phyloP scores from a whole-genome alignment of 23 red algal genomes.

The Gracilariopsis chorda region DNA sequence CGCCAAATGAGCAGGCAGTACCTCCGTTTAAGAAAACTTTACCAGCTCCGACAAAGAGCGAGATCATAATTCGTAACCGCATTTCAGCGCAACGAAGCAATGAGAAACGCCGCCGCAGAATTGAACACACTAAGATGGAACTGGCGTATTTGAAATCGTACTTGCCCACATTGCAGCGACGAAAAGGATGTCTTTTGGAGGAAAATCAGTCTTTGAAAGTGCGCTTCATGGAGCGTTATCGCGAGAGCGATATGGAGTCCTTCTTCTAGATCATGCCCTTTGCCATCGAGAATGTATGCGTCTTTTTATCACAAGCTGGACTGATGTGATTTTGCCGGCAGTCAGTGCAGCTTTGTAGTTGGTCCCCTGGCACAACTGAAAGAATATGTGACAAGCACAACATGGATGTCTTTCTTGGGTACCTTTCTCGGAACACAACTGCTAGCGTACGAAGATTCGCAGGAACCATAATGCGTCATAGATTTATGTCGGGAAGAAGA shows the following conservation, averaged over 20 bases:
- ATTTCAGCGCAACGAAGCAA: slow-evolving; percentile 64
- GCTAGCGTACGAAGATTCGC: not conserved
- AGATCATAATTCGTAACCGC: slow-evolving; percentile 63
- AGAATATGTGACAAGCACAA: no score
- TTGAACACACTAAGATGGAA: slow-evolving; percentile 44
- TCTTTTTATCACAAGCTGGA: no score
- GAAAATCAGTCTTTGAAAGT: slow-evolving; percentile 46
- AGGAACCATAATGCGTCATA: not conserved
- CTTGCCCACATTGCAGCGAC: slow-evolving; percentile 44
- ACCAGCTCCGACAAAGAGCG: slow-evolving; percentile 62
- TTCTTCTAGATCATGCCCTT: slow-evolving; percentile 50
- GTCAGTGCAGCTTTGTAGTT: no score
- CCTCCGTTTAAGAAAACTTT: slow-evolving; percentile 52
- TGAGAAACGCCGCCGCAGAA: slow-evolving; percentile 51
- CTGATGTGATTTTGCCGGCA: no score
- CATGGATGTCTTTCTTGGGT: no score
- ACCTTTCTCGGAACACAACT: no score
- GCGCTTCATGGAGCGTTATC: slow-evolving; percentile 41
- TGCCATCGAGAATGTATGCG: no score
- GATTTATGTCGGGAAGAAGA: no score
- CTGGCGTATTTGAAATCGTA: slow-evolving; percentile 54
- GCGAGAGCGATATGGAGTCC: slow-evolving; percentile 34
- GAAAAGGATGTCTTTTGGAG: slow-evolving; percentile 14
- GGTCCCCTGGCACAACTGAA: no score
- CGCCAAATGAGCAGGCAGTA: not conserved